Evolutionary conservation across 1,284 basidiomycete species (phyloP), one percentile per base, ranked within the genome.

Genomic region (Ceratobasidium sp.): DNA sequence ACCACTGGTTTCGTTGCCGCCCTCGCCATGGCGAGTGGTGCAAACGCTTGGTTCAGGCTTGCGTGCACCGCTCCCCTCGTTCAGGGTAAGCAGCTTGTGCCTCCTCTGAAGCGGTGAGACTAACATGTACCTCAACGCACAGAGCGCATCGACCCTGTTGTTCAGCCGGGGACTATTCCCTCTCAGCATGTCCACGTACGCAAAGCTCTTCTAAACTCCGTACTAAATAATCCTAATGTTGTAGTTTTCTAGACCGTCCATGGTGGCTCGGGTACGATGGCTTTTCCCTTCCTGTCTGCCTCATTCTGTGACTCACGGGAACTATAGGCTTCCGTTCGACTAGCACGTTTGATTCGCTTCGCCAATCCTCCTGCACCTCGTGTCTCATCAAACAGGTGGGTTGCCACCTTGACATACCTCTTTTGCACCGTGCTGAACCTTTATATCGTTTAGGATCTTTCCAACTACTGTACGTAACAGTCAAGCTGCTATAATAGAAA

Each of bases 91-190:
- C 38, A 5, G 12, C 18, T 41, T 30, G n/a, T 20, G 18, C 1
- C 27, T n/a, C 30, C 4, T 67, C 33, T 5, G n/a, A 48, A 18
- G 3, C 20, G 14, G 50, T 30, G 18, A 50, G n/a, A n/a, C 16
- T 54, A 14, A 50, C 44, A 18, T 30, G 20, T 16, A 35, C 20
- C 12, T 35, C 65, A 52, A 48, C 14, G 14, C n/a, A 30, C 30
- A 75, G 87, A 87, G 73, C 85, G 88, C 52, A 81, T 87, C 46
- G 88, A 89, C 78, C 86, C 87, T 27, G 86, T 89, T 78, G 83
- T 88, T 55, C 83, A 82, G 20, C 87, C 88, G 2, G 85, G 84
- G 23, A 76, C 78, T 16, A 81, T 82, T 5, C 85, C 85, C 2
- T 86, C 86, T 1, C 82, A 86, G 64, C 86, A 88, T 78, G 84